Conservation (phyloP, 345 rosid genomes). For the Ricinus communis region DNA sequence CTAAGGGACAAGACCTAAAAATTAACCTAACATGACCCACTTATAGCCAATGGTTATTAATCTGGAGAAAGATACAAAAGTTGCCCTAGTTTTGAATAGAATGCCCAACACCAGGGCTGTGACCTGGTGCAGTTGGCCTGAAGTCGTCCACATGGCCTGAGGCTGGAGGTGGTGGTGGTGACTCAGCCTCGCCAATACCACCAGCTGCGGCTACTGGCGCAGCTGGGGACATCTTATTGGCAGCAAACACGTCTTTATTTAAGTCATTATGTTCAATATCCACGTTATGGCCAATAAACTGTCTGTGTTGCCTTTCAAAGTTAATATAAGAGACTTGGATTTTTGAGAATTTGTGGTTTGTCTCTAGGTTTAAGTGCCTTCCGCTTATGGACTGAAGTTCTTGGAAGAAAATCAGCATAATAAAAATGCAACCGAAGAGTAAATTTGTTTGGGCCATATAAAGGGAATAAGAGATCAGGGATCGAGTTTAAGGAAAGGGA, state of each 20-base stretch:
- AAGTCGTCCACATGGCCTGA: slow-evolving; percentile 41
- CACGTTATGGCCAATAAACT: background rate
- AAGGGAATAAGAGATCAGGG: background rate
- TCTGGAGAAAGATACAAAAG: background rate
- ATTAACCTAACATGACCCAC: too few relatives aligned
- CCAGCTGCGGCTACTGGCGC: slow-evolving; percentile 8
- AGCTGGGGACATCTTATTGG: slow-evolving; percentile 16
- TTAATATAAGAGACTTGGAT: background rate
- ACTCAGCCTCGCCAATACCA: slow-evolving; percentile 2
- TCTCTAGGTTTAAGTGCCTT: slow-evolving; percentile 33
- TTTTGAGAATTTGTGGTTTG: background rate
- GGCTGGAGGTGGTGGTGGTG: slow-evolving; percentile 30
- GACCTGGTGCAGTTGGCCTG: slow-evolving; percentile 66
- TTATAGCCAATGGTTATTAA: too few relatives aligned
- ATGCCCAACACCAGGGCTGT: slow-evolving; percentile 67
- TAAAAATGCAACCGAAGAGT: slow-evolving; percentile 25
- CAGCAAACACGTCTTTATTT: background rate
- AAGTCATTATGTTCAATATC: background rate
- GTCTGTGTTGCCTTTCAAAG: slow-evolving; percentile 8
- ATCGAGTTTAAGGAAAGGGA: background rate
- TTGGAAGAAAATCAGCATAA: slow-evolving; percentile 33
- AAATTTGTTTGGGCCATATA: slow-evolving; percentile 47
- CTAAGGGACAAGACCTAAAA: background rate
- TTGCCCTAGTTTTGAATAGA: slow-evolving; percentile 36
- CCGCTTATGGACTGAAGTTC: slow-evolving; percentile 36